Evolutionary conservation across 139 green algal genomes (phyloP).

Genomic region (Coelastrella sp.): DNA sequence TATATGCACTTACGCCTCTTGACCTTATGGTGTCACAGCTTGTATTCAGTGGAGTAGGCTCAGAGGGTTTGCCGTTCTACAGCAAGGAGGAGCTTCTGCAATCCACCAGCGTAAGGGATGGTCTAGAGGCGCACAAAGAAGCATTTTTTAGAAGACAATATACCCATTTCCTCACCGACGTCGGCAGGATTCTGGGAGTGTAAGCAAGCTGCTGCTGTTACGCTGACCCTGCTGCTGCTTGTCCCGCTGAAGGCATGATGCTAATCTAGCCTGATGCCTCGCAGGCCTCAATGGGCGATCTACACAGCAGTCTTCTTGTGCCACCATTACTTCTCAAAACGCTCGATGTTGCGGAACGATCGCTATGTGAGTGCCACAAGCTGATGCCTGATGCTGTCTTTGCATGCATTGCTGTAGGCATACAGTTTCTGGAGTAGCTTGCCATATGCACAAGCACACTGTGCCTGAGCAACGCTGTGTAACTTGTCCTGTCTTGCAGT

Average conservation of each 20-base stretch:
- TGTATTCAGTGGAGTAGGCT: slow-evolving; percentile 11
- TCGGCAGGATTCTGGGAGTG: slow-evolving; percentile 56
- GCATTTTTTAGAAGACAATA: slow-evolving; percentile 50
- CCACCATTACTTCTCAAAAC: slow-evolving; percentile 77
- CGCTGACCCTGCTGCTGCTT: not conserved
- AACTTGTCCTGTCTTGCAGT: too few species aligned
- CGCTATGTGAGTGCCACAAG: slow-evolving; percentile 65
- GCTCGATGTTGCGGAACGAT: slow-evolving; percentile 78
- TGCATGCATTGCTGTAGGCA: not conserved
- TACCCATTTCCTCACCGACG: slow-evolving; percentile 55
- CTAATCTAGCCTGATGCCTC: not conserved
- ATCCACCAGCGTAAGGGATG: slow-evolving; percentile 50
- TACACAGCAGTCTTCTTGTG: slow-evolving; percentile 66
- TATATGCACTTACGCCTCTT: not conserved
- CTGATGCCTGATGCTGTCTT: not conserved
- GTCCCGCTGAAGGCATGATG: too few species aligned
- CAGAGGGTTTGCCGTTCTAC: slow-evolving; percentile 26
- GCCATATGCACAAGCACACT: too few species aligned
- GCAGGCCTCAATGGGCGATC: slow-evolving; percentile 67
- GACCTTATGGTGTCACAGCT: not conserved
- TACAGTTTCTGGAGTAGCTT: too few species aligned
- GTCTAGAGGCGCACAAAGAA: slow-evolving; percentile 53
- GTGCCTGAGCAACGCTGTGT: too few species aligned
- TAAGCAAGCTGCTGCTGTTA: slow-evolving; percentile 25
- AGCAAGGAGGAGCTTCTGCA: slow-evolving; percentile 9